Conservation (phyloP, 1,284 basidiomycete species). For the Microbotryum saponariae region DNA sequence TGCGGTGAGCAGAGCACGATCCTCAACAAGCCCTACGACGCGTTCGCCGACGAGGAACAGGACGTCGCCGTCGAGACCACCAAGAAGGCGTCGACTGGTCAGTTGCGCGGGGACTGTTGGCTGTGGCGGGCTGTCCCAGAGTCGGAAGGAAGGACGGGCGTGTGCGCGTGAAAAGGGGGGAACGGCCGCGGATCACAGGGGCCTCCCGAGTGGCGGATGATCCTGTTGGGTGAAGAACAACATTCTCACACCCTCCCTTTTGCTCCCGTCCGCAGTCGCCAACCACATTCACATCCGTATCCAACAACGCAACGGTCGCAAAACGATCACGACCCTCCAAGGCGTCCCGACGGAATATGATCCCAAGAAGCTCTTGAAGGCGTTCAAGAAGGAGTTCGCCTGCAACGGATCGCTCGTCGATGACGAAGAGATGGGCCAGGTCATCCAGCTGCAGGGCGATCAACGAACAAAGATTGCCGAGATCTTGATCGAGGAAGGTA, state of each 20-base stretch:
- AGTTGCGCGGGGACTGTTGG: neutral
- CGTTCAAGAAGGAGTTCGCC: constrained; percentile 99
- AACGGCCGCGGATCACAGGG: too few species aligned
- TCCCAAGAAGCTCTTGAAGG: constrained; percentile 95
- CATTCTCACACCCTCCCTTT: too few species aligned
- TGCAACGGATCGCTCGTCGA: constrained; percentile 98
- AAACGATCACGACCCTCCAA: constrained; percentile 96
- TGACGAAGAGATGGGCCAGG: constrained; percentile 91
- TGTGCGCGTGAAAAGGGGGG: too few species aligned
- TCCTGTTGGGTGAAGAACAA: too few species aligned
- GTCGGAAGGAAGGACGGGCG: too few species aligned
- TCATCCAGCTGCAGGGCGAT: constrained; percentile 99
- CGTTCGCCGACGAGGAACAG: constrained; percentile 33
- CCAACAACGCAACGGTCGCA: constrained; percentile 98
- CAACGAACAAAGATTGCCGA: constrained; percentile 83
- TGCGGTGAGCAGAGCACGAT: constrained; percentile 14
- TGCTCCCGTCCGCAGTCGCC: constrained; percentile 12
- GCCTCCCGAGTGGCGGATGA: too few species aligned
- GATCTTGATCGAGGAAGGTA: constrained; percentile 63
- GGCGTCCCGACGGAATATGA: constrained; percentile 96
- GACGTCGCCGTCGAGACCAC: constrained; percentile 17
- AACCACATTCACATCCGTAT: constrained; percentile 53
- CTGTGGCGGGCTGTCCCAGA: too few species aligned
- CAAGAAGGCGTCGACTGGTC: constrained; percentile 4
- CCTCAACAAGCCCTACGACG: constrained; percentile 36